Evolutionary conservation across 805 yeast species (phyloP).

Genomic region (Kluyveromyces aestuarii): DNA sequence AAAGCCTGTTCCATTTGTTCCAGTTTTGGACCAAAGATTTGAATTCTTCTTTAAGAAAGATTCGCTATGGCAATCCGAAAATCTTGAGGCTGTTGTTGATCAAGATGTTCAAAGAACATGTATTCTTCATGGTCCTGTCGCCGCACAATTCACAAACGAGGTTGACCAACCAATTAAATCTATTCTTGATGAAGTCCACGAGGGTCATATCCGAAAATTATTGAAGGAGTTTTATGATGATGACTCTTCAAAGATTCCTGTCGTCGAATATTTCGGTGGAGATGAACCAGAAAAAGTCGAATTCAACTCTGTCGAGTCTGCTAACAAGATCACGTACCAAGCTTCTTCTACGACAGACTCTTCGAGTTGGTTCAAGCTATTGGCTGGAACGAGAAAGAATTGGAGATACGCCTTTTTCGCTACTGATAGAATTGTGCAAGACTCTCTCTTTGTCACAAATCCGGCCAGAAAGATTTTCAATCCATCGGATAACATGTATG

Average conservation of each 20-base stretch:
- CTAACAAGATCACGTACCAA: conserved; percentile 30
- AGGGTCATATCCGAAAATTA: conserved; percentile 73
- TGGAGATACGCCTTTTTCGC: conserved; percentile 93
- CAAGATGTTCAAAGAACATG: conserved; percentile 98
- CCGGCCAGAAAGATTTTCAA: conserved; percentile 73
- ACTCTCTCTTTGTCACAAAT: conserved; percentile 65
- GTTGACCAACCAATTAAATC: conserved; percentile 91
- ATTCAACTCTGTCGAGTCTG: conserved; percentile 26
- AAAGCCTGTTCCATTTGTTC: conserved; percentile 97
- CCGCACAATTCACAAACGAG: conserved; percentile 80
- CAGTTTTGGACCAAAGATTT: conserved; percentile 86
- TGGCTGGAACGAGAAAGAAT: conserved; percentile 69
- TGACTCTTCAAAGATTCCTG: conserved; percentile 69
- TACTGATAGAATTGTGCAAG: conserved; percentile 77
- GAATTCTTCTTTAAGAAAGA: conserved; percentile 97
- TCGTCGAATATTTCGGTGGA: conserved; percentile 83
- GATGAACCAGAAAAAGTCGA: conserved; percentile 37
- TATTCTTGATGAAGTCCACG: conserved; percentile 79
- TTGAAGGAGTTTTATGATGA: conserved; percentile 61
- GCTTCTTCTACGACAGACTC: conserved; percentile 30
- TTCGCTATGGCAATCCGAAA: conserved; percentile 98
- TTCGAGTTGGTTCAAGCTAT: conserved; percentile 62
- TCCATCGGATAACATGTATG: conserved; percentile 57
- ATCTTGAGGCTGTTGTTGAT: conserved; percentile 89
- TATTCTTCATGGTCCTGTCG: conserved; percentile 97